Base-by-base conservation (phyloP, 108 stramenopile species). In the Fistulifera pelliculosa region DNA sequence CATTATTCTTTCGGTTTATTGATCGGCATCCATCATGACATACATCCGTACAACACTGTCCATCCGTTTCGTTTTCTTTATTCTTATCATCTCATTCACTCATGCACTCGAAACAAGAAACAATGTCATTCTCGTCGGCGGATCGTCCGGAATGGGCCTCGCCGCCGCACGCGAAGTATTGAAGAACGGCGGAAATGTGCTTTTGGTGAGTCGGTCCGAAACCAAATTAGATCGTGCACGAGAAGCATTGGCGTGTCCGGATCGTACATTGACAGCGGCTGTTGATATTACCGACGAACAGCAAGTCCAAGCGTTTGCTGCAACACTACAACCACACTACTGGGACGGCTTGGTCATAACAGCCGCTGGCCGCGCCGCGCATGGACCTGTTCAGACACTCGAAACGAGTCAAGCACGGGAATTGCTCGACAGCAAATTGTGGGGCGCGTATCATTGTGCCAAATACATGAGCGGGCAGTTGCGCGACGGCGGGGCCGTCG, bases 71-170 rank as follows among this genome's bases (percentile, higher is more conserved):
- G 3, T 6, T 35, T 35, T 3, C 31, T 35, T 35, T 35, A 35
- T 35, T 35, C 31, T 3, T 8, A 35, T 6, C 8, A 35, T 3
- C 31, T 35, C 31, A 35, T 8, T 3, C 31, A 6, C 31, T 6
- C 6, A 8, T 6, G 8, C 31, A 8, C 31, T 8, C 31, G 6
- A 35, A 35, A 35, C n/a, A n/a, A n/a, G n/a, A n/a, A n/a, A n/a
- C n/a, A 66, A 73, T 49, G 61, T 66, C 1, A 76, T 81, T 38
- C 41, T 77, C 15, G 61, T 81, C 22, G 76, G 80, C 10, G 80
- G 80, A 7, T 63, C 60, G 60, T 68, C 65, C 13, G 81, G 81
- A 26, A 82, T 82, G 81, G 81, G 81, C 4, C 76, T 78, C 35
- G 76, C 81, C 0, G 77, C 77, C 21, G 81, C 81, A 11, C 52